Evolutionary conservation across 768 basidiomycete genomes (phyloP).

Genomic region (Atractiella rhizophila): DNA sequence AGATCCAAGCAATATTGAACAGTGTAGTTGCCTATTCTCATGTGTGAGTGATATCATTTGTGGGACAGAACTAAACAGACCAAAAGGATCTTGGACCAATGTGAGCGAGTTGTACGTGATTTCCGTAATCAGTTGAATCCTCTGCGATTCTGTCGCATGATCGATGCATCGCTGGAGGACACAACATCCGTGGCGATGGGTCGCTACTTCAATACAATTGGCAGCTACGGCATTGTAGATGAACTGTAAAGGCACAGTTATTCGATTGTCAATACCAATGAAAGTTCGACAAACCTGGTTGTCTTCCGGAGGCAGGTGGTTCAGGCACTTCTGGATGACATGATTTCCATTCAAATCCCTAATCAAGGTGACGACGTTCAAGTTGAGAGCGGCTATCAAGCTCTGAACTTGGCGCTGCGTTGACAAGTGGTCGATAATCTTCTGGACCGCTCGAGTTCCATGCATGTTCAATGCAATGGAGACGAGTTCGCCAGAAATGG

Average conservation of each 20-base stretch:
- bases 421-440: slow-evolving; percentile 98
- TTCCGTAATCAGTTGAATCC: slow-evolving; percentile 88
- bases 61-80: too few species aligned
- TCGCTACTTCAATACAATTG: slow-evolving; percentile 96
- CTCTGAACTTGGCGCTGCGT: slow-evolving; percentile 88
- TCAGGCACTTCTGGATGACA: slow-evolving; percentile 96
- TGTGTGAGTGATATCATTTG: too few species aligned
- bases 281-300: too few species aligned
- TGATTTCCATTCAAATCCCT: slow-evolving; percentile 89
- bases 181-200: slow-evolving; percentile 92
- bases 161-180: slow-evolving; percentile 95
- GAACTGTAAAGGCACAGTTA: too few species aligned
- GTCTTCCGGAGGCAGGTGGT: slow-evolving; percentile 91
- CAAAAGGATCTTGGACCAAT: slow-evolving; percentile 32
- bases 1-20: slow-evolving; percentile 96
- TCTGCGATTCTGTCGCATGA: slow-evolving; percentile 84
- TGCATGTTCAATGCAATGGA: slow-evolving; percentile 99
- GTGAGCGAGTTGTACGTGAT: slow-evolving; percentile 96
- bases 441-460: slow-evolving; percentile 94
- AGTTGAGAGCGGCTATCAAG: slow-evolving; percentile 82
- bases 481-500: slow-evolving; percentile 87
- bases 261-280: too few species aligned
- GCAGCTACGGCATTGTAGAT: slow-evolving; percentile 98
- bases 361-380: slow-evolving; percentile 95
- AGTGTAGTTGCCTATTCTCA: slow-evolving; percentile 84